phyloP scores from a whole-genome alignment of 768 basidiomycete genomes.

The Serendipita vermifera region DNA sequence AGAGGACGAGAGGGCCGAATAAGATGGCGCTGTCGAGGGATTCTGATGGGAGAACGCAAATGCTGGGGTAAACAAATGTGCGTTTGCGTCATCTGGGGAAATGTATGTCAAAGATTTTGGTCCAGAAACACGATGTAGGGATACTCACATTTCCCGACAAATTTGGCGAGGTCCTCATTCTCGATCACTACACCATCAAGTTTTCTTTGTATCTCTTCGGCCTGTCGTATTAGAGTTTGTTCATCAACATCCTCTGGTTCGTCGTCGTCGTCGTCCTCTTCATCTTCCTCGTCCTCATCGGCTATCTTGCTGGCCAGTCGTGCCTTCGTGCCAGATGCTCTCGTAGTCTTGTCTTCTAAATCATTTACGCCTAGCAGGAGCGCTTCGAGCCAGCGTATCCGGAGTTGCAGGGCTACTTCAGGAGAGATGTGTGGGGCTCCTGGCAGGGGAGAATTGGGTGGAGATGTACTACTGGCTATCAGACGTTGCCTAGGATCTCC shows the following conservation, averaged over 20 bases:
- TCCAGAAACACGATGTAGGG: not conserved
- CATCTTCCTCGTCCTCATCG: slow-evolving; percentile 19
- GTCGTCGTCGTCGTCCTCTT: slow-evolving; percentile 32
- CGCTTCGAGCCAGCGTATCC: slow-evolving; percentile 70
- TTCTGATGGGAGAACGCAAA: slow-evolving; percentile 48
- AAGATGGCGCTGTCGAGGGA: slow-evolving; percentile 30
- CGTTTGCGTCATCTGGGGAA: slow-evolving; percentile 57
- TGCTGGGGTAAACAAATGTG: slow-evolving; percentile 56
- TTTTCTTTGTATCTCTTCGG: slow-evolving; percentile 46
- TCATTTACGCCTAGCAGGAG: slow-evolving; percentile 53
- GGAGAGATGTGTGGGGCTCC: slow-evolving; percentile 41
- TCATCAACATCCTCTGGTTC: slow-evolving; percentile 20
- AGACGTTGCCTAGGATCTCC: slow-evolving; percentile 59
- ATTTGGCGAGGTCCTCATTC: slow-evolving; percentile 60
- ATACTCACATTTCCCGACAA: slow-evolving; percentile 58
- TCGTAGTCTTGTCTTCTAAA: slow-evolving; percentile 20
- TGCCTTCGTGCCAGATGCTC: slow-evolving; percentile 24
- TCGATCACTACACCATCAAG: slow-evolving; percentile 46
- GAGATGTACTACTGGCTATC: slow-evolving; percentile 41
- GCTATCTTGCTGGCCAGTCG: not conserved
- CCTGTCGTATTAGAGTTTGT: slow-evolving; percentile 41
- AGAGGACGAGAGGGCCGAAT: slow-evolving; percentile 49
- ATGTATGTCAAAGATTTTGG: not conserved
- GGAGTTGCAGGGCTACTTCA: slow-evolving; percentile 53
- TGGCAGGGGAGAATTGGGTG: slow-evolving; percentile 34